These are phyloP conservation scores for Aureobasidium sp. DNA, from an alignment of 2,329 filamentous ascomycete genomes.

Conservation along the genomic window DNA sequence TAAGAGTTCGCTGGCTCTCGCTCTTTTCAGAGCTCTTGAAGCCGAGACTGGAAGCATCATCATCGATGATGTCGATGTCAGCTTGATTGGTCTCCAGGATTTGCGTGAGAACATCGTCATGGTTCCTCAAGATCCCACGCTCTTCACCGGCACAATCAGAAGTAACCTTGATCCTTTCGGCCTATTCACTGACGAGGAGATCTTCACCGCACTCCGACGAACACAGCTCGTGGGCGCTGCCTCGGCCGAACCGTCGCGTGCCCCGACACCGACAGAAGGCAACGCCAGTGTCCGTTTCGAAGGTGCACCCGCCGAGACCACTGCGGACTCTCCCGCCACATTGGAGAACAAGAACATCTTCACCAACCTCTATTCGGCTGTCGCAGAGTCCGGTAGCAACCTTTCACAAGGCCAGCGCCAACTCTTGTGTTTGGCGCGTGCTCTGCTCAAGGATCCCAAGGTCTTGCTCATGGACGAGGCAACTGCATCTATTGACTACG, in stretches of 20 bases:
- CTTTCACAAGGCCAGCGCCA: slow-evolving; percentile 94
- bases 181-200: slow-evolving; percentile 80
- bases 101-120: slow-evolving; percentile 92
- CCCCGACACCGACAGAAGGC: slow-evolving; percentile 27
- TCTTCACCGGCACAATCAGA: slow-evolving; percentile 87
- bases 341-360: slow-evolving; percentile 91
- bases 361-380: slow-evolving; percentile 72
- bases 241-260: slow-evolving; percentile 34
- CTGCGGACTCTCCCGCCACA: slow-evolving; percentile 31
- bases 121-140: slow-evolving; percentile 91
- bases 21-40: slow-evolving; percentile 88
- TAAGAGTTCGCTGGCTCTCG: slow-evolving; percentile 89
- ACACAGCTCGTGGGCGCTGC: slow-evolving; percentile 72
- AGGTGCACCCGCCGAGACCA: slow-evolving; percentile 14
- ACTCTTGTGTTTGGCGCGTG: slow-evolving; percentile 85
- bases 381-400: slow-evolving; percentile 88
- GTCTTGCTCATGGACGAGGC: slow-evolving; percentile 99
- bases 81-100: slow-evolving; percentile 84
- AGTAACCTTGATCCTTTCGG: slow-evolving; percentile 91
- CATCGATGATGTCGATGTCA: slow-evolving; percentile 87
- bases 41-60: slow-evolving; percentile 83
- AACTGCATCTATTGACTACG: slow-evolving; percentile 94
- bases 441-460: slow-evolving; percentile 82
- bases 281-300: not conserved
- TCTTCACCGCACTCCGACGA: slow-evolving; percentile 76